Base-by-base conservation (phyloP, 2,329 filamentous ascomycete species). In the Pseudopyricularia cyperi region DNA sequence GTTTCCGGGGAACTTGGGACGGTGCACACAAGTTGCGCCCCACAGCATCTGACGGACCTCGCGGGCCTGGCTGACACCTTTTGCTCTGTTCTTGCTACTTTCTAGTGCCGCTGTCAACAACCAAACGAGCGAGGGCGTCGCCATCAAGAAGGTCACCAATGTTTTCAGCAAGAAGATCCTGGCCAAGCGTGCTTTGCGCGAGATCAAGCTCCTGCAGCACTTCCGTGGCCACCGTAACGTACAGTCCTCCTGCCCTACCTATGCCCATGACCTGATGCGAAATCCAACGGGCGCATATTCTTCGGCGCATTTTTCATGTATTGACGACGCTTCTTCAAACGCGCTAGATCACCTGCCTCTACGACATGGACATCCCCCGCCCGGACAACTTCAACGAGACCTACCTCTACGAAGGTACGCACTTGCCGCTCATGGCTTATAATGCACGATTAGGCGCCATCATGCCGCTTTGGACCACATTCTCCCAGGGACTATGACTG, bases 141-240 rank as follows among this genome's bases (percentile, higher is more conserved):
- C 93, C 62, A 93, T 98, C 76, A 98, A 98, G 73, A 98, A 98
- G 73, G 89, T 98, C 67, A 98, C 93, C 74, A 98, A 98, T 86
- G 91, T 98, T 62, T 98, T 98, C 72, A 96, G 89, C 79, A 98
- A 98, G 75, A 97, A 97, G 82, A 98, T 98, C 61, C 79, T 98
- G 59, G 93, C 93, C 62, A 98, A 98, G 82, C 87, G 93, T 65
- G 93, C 93, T 49, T 71, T 98, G 75, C 83, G 93, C 69, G 93
- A 98, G 74, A 97, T 98, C 72, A 98, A 97, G 80, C 80, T 98
- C 60, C 77, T 98, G 58, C 91, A 97, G 74, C 93, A 98, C 71
- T 98, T 98, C 74, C 81, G 93, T 62, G 87, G 87, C 51, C 87
- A 91, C 64, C 83, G 87, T 63, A 91, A 91, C 68, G 85, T 89